Conservation (phyloP, 208 protist genomes). For the Trichomonas gallinae region DNA sequence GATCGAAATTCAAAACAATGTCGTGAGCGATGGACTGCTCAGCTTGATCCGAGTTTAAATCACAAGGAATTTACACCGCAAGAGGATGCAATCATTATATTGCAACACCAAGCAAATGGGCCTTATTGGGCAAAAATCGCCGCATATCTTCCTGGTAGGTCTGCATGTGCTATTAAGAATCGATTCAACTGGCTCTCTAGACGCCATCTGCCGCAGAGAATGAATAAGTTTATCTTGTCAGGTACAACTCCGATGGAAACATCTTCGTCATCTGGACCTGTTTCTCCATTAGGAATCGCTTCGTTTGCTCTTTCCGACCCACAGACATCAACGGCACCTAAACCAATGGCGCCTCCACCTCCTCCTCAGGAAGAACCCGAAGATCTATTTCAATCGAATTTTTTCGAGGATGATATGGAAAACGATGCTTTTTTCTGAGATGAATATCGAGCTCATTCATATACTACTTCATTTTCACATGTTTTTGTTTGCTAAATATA, state of each 20-base stretch:
- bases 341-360: neutral
- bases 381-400: no score
- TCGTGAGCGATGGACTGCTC: neutral
- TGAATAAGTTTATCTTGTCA: neutral
- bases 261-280: neutral
- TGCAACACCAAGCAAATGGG: neutral
- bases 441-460: no score
- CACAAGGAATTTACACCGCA: neutral
- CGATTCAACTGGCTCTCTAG: conserved; percentile 10
- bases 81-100: neutral
- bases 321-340: neutral
- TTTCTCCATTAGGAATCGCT: neutral
- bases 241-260: neutral
- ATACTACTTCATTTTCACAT: no score
- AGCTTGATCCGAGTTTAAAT: neutral
- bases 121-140: conserved; percentile 5
- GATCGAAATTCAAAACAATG: conserved; percentile 15
- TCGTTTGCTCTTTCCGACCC: neutral
- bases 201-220: neutral
- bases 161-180: neutral
- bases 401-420: no score
- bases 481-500: no score
- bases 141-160: neutral
- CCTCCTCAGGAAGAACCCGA: no score
- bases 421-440: no score